A percentile compares a stretch with the other conserved stretches of the same genome.
Conservation (phyloP, 2,329 filamentous ascomycete genomes). For the Paecilomyces sp. region DNA sequence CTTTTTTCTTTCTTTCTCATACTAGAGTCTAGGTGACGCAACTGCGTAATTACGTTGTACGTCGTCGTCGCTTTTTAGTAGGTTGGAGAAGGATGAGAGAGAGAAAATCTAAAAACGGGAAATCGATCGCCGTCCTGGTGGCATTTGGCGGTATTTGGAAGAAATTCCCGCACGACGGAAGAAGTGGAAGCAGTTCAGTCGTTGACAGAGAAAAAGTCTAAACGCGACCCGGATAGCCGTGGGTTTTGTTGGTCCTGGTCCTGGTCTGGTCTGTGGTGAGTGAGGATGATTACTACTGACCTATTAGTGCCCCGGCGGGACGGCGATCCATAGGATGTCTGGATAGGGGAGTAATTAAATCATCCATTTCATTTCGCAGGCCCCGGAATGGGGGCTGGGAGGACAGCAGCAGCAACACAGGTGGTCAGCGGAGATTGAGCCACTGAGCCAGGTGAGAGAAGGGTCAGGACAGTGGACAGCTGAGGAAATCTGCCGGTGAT, state of each 20-base stretch:
- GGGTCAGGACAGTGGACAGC: not conserved
- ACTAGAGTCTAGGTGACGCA: no score
- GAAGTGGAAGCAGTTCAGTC: conserved; percentile 1
- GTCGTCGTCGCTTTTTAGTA: not conserved
- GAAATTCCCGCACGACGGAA: conserved; percentile 4
- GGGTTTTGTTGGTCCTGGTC: not conserved
- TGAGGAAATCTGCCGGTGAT: not conserved
- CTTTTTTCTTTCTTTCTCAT: no score
- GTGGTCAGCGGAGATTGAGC: not conserved
- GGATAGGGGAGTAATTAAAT: not conserved
- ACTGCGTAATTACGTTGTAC: not conserved
- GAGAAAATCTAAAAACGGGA: not conserved
- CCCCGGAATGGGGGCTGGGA: not conserved
- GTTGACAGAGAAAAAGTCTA: conserved; percentile 1
- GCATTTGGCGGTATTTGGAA: not conserved
- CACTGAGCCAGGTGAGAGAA: not conserved
- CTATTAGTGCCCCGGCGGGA: conserved; percentile 1
- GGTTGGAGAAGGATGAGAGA: not conserved
- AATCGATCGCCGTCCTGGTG: not conserved
- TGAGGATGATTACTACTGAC: no score
- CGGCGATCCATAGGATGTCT: conserved; percentile 4
- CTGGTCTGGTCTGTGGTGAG: not conserved
- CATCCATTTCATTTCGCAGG: not conserved
- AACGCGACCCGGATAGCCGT: not conserved
- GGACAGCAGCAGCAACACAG: not conserved